Percentiles rank a stretch among this genome's conserved stretches.
phyloP scores from a whole-genome alignment of 495 filamentous ascomycete genomes.

The Glarea lozoyensis region DNA sequence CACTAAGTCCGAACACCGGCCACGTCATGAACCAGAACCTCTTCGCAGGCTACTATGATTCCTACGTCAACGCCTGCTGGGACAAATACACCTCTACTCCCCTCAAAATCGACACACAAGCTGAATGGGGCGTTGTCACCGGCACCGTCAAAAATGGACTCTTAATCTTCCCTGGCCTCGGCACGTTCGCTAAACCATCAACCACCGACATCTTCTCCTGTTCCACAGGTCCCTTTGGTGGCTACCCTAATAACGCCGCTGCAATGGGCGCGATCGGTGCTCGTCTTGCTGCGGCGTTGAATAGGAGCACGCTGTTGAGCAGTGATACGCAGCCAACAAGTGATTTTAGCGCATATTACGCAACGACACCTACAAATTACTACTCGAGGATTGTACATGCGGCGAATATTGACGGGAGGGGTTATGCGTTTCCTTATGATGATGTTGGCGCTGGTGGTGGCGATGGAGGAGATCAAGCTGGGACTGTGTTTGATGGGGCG shows the following conservation, averaged over 20 bases:
- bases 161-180: constrained; percentile 33
- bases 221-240: constrained; percentile 56
- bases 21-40: constrained; percentile 44
- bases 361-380: constrained; percentile 55
- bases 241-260: constrained; percentile 35
- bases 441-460: constrained; percentile 54
- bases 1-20: constrained; percentile 57
- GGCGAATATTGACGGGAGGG: constrained; percentile 49
- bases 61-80: constrained; percentile 59
- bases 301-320: constrained; percentile 51
- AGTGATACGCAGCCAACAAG: constrained; percentile 41
- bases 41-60: constrained; percentile 53
- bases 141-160: constrained; percentile 40
- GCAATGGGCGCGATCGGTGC: constrained; percentile 45
- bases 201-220: constrained; percentile 62
- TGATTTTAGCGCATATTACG: constrained; percentile 51
- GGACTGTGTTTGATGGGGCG: constrained; percentile 23
- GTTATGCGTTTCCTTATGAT: constrained; percentile 73
- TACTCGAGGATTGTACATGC: constrained; percentile 60
- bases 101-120: constrained; percentile 29
- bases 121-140: constrained; percentile 30
- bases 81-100: constrained; percentile 38
- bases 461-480: constrained; percentile 50
- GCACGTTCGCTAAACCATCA: constrained; percentile 45
- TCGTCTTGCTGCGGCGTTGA: constrained; percentile 60